Conservation (phyloP, 1,284 basidiomycete species). For the Leccinum angustisporum region DNA sequence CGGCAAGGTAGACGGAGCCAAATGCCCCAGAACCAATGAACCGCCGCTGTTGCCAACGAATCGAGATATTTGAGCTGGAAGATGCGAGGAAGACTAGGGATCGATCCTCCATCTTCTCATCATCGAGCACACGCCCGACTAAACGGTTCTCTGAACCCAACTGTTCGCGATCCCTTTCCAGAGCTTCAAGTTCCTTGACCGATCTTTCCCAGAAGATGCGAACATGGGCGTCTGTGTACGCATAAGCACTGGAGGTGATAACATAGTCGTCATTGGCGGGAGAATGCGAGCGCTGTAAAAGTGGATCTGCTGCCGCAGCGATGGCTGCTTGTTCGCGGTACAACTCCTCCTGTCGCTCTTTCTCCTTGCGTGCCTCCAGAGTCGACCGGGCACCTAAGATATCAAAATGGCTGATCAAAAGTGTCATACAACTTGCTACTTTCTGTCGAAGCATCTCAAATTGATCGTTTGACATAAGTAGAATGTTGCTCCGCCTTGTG, state of each 20-base stretch:
- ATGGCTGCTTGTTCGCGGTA: conserved; percentile 61
- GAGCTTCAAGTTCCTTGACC: conserved; percentile 53
- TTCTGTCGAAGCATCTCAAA: conserved; percentile 89
- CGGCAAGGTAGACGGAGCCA: conserved; percentile 96
- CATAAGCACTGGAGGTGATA: conserved; percentile 37
- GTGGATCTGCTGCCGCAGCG: conserved; percentile 50
- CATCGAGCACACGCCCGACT: conserved; percentile 87
- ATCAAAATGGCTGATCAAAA: conserved; percentile 97
- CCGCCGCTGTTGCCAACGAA: conserved; percentile 97
- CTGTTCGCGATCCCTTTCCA: conserved; percentile 64
- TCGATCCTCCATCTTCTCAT: conserved; percentile 88
- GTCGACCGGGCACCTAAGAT: conserved; percentile 92
- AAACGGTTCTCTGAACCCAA: conserved; percentile 70
- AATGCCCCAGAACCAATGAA: conserved; percentile 99
- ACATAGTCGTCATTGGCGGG: conserved; percentile 38
- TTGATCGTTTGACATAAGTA: conserved; percentile 85
- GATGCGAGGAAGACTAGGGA: conserved; percentile 91
- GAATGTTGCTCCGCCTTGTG: conserved; percentile 89
- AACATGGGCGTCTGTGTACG: conserved; percentile 62
- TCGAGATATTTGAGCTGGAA: conserved; percentile 91
- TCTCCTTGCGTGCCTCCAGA: conserved; percentile 86
- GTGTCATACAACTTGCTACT: conserved; percentile 94
- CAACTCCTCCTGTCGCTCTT: conserved; percentile 78
- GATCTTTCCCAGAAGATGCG: conserved; percentile 75
- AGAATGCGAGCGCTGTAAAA: conserved; percentile 37